Base-by-base conservation (phyloP, 148 eudicot genomes). In the Chenopodium album region DNA sequence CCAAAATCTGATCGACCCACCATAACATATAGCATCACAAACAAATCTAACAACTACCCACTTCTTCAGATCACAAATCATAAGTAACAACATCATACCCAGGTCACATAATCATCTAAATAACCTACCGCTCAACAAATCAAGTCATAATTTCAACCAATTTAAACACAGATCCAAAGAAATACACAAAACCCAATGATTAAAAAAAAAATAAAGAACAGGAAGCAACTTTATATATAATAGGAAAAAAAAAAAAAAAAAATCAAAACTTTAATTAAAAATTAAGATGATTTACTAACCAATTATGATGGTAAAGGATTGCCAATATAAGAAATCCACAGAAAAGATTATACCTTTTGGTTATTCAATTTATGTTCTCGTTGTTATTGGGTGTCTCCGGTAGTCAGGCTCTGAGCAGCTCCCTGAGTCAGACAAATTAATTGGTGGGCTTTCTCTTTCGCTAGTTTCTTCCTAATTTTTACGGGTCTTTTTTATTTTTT, bases 371-470 rank as follows among this genome's bases (percentile, higher is more conserved):
- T 16, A 54, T 54, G 16, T 76, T 76, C 4, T 31, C 19, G 54
- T 50, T 70, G 11, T 41, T 41, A 41, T 14, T 19, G 31, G 76
- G 76, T 9, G 76, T 22, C 59, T 44, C 52, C 68, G 54, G 56
- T 31, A 31, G 54, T 48, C 13, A 37, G 76, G 62, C 62, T 56
- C 62, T 52, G 12, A 52, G 17, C 62, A 14, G 16, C 29, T 70
- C 63, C 73, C 65, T 28, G 77, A 84, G 59, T 80, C 64, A 26
- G 84, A 81, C 71, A 81, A 81, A 85, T 74, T 46, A 77, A 81
- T 81, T 81, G 81, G 79, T 81, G 82, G 77, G 81, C 37, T 85
- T 81, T 78, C 76, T 14, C 66, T 85, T 85, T 73, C 84, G 50
- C 41, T 76, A 67, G 59, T 76, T 84, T 75, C 52, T 78, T 84